Evolutionary conservation across 1,284 basidiomycete species (phyloP).

Genomic region (Sporisorium sorghi): DNA sequence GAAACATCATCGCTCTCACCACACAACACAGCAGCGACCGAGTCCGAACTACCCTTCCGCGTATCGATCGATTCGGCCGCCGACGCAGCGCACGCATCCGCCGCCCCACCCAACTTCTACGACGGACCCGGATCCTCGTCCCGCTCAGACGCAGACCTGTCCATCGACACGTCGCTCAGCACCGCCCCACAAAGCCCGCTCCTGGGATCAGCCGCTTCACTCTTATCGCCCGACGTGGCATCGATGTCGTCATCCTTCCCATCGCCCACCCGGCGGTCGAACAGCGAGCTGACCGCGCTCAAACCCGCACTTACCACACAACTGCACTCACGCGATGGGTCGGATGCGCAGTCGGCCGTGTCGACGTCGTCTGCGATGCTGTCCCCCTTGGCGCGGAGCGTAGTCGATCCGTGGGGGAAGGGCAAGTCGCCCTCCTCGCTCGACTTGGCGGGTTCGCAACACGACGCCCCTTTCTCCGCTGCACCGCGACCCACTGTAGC

Average conservation of each 20-base stretch:
- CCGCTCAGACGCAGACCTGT: constrained; percentile 21
- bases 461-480: not conserved
- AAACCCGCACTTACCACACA: constrained; percentile 4
- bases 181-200: constrained; percentile 21
- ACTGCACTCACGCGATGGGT: constrained; percentile 31
- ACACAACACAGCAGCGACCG: not conserved
- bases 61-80: constrained; percentile 59
- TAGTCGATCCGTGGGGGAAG: constrained; percentile 31
- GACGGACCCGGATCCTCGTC: constrained; percentile 20
- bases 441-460: too few relatives aligned
- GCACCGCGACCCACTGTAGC: not conserved
- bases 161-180: constrained; percentile 16
- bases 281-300: constrained; percentile 11
- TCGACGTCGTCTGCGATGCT: constrained; percentile 35
- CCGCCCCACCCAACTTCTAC: constrained; percentile 49
- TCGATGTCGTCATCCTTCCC: constrained; percentile 22
- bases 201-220: constrained; percentile 5
- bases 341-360: constrained; percentile 31
- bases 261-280: constrained; percentile 6
- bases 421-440: constrained; percentile 2
- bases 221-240: constrained; percentile 22
- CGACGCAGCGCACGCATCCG: constrained; percentile 52
- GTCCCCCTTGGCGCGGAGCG: constrained; percentile 41
- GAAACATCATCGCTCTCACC: not conserved
- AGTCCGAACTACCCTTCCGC: constrained; percentile 45